Evolutionary conservation across 345 rosid species (phyloP).

Genomic region (Eucalyptus paniculata): DNA sequence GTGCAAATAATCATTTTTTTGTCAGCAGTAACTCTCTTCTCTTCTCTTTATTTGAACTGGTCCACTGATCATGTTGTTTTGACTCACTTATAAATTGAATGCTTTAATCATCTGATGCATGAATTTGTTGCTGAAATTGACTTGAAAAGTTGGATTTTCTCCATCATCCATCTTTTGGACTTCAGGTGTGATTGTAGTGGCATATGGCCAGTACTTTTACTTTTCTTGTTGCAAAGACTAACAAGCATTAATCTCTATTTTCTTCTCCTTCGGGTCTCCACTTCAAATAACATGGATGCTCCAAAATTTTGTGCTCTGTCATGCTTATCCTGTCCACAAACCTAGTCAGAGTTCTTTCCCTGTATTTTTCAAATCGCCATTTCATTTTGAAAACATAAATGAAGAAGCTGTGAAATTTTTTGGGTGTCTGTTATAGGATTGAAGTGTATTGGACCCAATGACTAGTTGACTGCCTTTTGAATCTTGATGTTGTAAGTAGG

Average conservation of each 20-base stretch:
- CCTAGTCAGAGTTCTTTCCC: neutral
- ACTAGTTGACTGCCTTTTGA: neutral
- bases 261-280: neutral
- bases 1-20: neutral
- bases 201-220: neutral
- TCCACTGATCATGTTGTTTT: neutral
- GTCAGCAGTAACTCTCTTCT: neutral
- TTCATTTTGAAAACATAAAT: neutral
- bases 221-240: neutral
- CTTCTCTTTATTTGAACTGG: neutral
- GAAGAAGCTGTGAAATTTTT: neutral
- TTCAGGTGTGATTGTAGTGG: neutral
- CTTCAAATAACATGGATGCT: neutral
- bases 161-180: neutral
- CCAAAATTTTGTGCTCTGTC: neutral
- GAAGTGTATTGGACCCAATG: neutral
- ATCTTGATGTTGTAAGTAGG: neutral
- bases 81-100: neutral
- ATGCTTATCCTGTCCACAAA: neutral
- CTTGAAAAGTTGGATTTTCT: neutral
- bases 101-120: neutral
- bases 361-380: neutral
- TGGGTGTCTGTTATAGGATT: neutral
- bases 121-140: neutral
- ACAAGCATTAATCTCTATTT: neutral